Evolutionary conservation across 2,329 filamentous ascomycete species (phyloP), one percentile per base, ranked within the genome.

Genomic region (Pyrenophora graminea): DNA sequence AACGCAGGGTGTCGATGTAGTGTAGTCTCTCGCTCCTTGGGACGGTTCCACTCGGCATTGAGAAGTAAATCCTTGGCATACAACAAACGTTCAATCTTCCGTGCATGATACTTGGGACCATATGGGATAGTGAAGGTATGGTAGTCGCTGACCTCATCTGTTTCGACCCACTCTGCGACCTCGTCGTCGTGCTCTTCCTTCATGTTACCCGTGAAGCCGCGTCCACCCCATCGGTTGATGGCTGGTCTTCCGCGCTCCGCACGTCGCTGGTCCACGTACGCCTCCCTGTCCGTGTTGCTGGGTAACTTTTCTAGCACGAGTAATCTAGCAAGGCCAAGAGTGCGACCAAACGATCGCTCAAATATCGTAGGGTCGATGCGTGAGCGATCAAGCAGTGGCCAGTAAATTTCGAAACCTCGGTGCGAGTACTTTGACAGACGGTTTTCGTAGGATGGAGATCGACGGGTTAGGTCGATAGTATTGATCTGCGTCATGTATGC

Each of bases 391-490:
- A 95, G 78, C 8, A 85, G 79, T 1, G 87, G 81, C 85, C 89
- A 96, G 69, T 89, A 88, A 0, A 93, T 84, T 71, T 96, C 91
- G 58, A 96, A 96, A 13, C 90, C 89, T 37, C 90, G 80, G 65
- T 89, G 89, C 12, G 88, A 89, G 70, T 96, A 71, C 70, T 95
- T 95, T 13, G 89, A 90, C 10, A 95, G 80, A 8, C 91, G 85
- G 59, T 90, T 95, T 67, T 96, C 91, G 61, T 96, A 96, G 0
- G 90, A 94, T 0, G 90, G 90, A 15, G 89, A 93, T 36, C 91
- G 85, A 17, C 91, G 83, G 3, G 84, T 86, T 31, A 96, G 79
- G 66, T 96, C 91, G 53, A 95, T 80, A 3, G 86, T 86, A 63
- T 96, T 95, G 67, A 85, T 81, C 72, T 96, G 91, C 0, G 89